phyloP scores from a whole-genome alignment of 1,284 basidiomycete species.

The Kwoniella shivajii region DNA sequence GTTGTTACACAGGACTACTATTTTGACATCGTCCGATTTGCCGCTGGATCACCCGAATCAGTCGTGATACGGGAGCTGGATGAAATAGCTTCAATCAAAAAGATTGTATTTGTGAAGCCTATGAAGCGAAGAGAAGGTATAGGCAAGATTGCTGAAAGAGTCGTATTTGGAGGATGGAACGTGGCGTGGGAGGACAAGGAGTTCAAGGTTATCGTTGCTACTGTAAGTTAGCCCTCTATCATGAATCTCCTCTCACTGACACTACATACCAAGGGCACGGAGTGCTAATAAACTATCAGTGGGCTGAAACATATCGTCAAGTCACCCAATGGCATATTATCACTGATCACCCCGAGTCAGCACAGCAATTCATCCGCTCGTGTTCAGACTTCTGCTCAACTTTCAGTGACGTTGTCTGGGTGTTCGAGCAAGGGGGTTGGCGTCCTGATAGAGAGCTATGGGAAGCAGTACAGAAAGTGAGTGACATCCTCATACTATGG shows the following conservation, averaged over 20 bases:
- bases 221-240: conserved; percentile 22
- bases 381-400: conserved; percentile 60
- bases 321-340: conserved; percentile 38
- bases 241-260: not conserved
- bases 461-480: conserved; percentile 68
- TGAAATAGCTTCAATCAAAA: conserved; percentile 23
- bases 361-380: conserved; percentile 62
- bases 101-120: conserved; percentile 14
- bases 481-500: conserved; percentile 53
- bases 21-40: conserved; percentile 31
- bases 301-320: conserved; percentile 21
- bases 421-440: conserved; percentile 72
- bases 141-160: conserved; percentile 19
- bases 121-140: conserved; percentile 29
- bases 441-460: conserved; percentile 65
- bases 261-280: not conserved
- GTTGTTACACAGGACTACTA: conserved; percentile 20
- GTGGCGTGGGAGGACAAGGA: conserved; percentile 30
- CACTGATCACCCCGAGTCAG: conserved; percentile 60
- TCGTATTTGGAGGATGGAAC: conserved; percentile 30
- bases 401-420: conserved; percentile 70
- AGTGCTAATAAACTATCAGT: conserved; percentile 10
- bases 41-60: conserved; percentile 13
- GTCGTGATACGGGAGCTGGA: conserved; percentile 23
- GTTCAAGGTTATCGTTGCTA: conserved; percentile 29